Evolutionary conservation across 306 rosid species (phyloP).

Genomic region (Begonia loranthoides): DNA sequence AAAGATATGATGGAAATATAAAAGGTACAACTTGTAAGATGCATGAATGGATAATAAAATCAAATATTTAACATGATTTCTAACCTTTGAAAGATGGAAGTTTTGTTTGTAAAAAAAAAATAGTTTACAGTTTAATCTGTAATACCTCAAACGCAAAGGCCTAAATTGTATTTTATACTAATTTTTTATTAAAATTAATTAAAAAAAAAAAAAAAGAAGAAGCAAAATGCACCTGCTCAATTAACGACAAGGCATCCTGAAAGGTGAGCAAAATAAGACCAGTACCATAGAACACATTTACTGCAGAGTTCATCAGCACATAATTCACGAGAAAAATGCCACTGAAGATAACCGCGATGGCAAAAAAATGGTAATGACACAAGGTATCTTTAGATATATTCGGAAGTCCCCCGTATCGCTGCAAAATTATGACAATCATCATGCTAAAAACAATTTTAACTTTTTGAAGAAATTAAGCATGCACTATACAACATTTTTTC

Average conservation of each 20-base stretch:
- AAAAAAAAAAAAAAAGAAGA: background rate
- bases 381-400: slow-evolving; percentile 43
- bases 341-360: slow-evolving; percentile 59
- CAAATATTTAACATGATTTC: no score
- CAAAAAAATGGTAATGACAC: slow-evolving; percentile 74
- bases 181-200: no score
- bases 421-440: slow-evolving; percentile 16
- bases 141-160: no score
- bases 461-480: no score
- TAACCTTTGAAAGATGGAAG: no score
- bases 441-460: no score
- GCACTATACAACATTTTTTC: no score
- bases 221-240: slow-evolving; percentile 59
- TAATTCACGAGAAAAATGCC: slow-evolving; percentile 64
- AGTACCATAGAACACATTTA: slow-evolving; percentile 41
- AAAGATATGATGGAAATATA: slow-evolving; percentile 2
- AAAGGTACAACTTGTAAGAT: background rate
- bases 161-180: no score
- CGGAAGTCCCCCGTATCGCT: slow-evolving; percentile 39
- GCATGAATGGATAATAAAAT: background rate
- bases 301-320: slow-evolving; percentile 54
- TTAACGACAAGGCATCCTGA: slow-evolving; percentile 58
- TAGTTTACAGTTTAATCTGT: no score
- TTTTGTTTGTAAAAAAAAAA: background rate
- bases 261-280: slow-evolving; percentile 60